phyloP scores from a whole-genome alignment of 257 asterid genomes.

The Nemophila menziesii region DNA sequence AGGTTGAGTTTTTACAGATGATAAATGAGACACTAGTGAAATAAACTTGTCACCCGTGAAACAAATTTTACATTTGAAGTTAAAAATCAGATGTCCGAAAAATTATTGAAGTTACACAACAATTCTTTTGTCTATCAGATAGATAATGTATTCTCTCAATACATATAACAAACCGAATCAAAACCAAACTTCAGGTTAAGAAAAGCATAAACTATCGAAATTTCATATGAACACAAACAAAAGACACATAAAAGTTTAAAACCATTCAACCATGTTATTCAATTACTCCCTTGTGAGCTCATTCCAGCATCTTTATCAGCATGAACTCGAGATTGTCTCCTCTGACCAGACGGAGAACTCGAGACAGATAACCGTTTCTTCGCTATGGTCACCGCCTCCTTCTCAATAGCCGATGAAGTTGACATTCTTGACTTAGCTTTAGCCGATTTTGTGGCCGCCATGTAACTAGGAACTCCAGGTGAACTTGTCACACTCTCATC shows the following conservation, averaged over 20 bases:
- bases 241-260: not conserved
- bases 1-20: too few relatives aligned
- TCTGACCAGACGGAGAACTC: slow-evolving; percentile 28
- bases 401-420: slow-evolving; percentile 42
- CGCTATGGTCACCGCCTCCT: slow-evolving; percentile 18
- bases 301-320: slow-evolving; percentile 15
- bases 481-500: slow-evolving; percentile 72
- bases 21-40: too few relatives aligned
- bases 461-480: slow-evolving; percentile 50
- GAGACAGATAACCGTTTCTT: slow-evolving; percentile 54
- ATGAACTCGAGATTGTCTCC: slow-evolving; percentile 33
- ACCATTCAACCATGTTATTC: not conserved
- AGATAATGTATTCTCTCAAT: too few relatives aligned
- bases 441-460: slow-evolving; percentile 55
- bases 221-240: not conserved
- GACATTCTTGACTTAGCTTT: slow-evolving; percentile 44
- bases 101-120: too few relatives aligned
- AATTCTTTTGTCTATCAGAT: too few relatives aligned
- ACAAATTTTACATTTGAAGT: too few relatives aligned
- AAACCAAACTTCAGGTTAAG: not conserved
- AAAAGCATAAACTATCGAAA: too few relatives aligned
- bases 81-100: too few relatives aligned
- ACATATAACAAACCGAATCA: not conserved
- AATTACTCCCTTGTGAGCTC: slow-evolving; percentile 6
- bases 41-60: too few relatives aligned